phyloP scores from a whole-genome alignment of 1,284 basidiomycete species.

The Pascua guehoae region DNA sequence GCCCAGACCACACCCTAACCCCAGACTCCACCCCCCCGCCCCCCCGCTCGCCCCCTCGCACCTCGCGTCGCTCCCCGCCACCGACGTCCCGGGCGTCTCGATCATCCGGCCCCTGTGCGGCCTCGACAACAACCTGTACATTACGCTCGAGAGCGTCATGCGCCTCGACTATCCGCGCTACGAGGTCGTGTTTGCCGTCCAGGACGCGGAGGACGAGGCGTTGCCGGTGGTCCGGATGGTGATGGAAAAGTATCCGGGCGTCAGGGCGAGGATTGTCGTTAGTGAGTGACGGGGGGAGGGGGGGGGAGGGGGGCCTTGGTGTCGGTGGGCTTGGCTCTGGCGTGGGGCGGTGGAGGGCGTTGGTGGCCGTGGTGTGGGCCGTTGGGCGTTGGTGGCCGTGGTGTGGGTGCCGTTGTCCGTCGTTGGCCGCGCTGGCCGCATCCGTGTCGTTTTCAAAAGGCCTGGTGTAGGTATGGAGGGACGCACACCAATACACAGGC shows the following conservation, averaged over 20 bases:
- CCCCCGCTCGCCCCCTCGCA: constrained; percentile 61
- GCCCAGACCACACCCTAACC: constrained; percentile 11
- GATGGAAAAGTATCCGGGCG: constrained; percentile 64
- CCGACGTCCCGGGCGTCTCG: constrained; percentile 75
- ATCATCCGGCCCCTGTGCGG: constrained; percentile 88
- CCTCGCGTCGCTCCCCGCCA: constrained; percentile 55
- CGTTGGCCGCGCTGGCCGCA: too few species aligned
- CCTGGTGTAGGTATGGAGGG: too few species aligned
- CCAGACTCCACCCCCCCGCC: constrained; percentile 68
- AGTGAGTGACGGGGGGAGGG: constrained; percentile 59
- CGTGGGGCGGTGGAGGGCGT: background rate
- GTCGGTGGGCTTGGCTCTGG: background rate
- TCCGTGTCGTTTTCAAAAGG: too few species aligned
- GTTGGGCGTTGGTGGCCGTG: too few species aligned
- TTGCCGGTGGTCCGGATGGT: constrained; percentile 71
- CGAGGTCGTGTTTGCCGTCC: constrained; percentile 82
- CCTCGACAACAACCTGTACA: constrained; percentile 85
- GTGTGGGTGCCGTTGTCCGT: too few species aligned
- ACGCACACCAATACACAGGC: too few species aligned
- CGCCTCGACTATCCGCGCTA: constrained; percentile 81
- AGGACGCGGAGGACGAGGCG: constrained; percentile 76
- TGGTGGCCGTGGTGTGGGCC: too few species aligned
- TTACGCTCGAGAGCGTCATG: constrained; percentile 88
- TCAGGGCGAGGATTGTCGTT: constrained; percentile 67
- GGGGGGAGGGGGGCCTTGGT: background rate